A percentile compares a stretch with the other conserved stretches of the same genome.
phyloP scores from a whole-genome alignment of 441 rosid genomes.

The Euphorbia schlechtendalii region DNA sequence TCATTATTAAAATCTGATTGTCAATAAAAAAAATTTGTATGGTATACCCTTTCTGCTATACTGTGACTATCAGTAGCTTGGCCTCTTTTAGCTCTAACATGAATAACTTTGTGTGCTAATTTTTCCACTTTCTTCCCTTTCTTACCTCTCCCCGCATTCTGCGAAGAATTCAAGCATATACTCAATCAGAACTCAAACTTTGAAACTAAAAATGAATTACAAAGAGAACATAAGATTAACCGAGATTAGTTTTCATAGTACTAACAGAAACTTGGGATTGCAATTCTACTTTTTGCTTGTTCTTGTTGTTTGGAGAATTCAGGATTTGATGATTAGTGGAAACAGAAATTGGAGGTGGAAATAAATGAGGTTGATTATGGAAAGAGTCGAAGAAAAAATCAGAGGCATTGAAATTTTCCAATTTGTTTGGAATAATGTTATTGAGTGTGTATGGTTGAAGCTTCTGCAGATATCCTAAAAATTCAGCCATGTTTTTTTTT shows the following conservation, averaged over 20 bases:
- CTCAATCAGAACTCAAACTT: not conserved
- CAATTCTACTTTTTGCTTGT: slow-evolving; percentile 23
- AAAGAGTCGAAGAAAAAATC: slow-evolving; percentile 25
- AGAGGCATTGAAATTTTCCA: slow-evolving; percentile 19
- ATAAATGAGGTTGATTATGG: slow-evolving; percentile 17
- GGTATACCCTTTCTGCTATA: slow-evolving; percentile 46
- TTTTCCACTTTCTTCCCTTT: slow-evolving; percentile 24
- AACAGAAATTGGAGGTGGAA: not conserved
- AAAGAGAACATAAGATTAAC: not conserved
- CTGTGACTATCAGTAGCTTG: slow-evolving; percentile 61
- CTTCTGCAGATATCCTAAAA: slow-evolving; percentile 28
- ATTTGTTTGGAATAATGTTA: no score
- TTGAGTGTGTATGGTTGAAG: not conserved
- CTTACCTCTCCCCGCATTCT: slow-evolving; percentile 30
- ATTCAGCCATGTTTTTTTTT: slow-evolving; percentile 22
- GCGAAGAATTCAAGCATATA: not conserved
- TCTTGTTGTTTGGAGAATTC: slow-evolving; percentile 19
- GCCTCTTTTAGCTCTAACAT: slow-evolving; percentile 55
- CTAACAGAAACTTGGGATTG: slow-evolving; percentile 19
- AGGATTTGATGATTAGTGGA: slow-evolving; percentile 13
- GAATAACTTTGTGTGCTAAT: slow-evolving; percentile 31
- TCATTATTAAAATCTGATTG: not conserved
- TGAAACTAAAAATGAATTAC: not conserved
- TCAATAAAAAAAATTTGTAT: not conserved
- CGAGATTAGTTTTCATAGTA: slow-evolving; percentile 22